Evolutionary conservation across 768 basidiomycete species (phyloP), one percentile per base, ranked within the genome.

Genomic region (Agrocybe pediades): DNA sequence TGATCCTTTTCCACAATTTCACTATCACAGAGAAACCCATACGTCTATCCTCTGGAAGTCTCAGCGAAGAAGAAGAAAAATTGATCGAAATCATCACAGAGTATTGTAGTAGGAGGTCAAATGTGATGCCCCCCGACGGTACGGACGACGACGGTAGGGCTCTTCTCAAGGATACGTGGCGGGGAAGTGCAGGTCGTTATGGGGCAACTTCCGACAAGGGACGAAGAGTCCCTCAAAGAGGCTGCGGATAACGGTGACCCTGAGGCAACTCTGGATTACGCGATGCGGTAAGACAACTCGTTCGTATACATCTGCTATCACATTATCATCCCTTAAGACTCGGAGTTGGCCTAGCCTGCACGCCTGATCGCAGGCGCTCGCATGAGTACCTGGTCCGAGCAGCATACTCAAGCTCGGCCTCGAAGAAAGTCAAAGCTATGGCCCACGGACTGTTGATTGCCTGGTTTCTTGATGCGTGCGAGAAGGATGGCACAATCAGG

Each of bases 381-480:
- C 49, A 51, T 13, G 41, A 46, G 20, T 61, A 58, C 29, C 41
- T 55, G 21, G 39, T 53, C 46, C 49, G 53, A 41, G 56, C 56
- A 26, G 19, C 41, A n/a, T 33, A 30, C 17, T 47, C 50, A 5
- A 26, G 33, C 9, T 29, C 27, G 6, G 53, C 46, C 8, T 53
- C 59, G 1, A 29, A 52, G 30, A 39, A 49, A 8, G 20, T 55
- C 26, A 55, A 49, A 26, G 56, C 46, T 13, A 57, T 52, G 7
- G 59, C 56, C 1, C 59, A 61, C 40, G 43, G 56, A 2, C 6
- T 49, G 13, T 56, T 61, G 23, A 19, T 55, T 11, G 29, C 52
- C 17, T 61, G 59, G 59, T 53, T 49, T n/a, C n/a, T 55, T 46
- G 11, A 20, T 15, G 26, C 39, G 9, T 25, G 42, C 26, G 15